These are phyloP conservation scores for Hypoxylon perforatum DNA, from an alignment of 495 filamentous ascomycete species.

Conservation along the genomic window DNA sequence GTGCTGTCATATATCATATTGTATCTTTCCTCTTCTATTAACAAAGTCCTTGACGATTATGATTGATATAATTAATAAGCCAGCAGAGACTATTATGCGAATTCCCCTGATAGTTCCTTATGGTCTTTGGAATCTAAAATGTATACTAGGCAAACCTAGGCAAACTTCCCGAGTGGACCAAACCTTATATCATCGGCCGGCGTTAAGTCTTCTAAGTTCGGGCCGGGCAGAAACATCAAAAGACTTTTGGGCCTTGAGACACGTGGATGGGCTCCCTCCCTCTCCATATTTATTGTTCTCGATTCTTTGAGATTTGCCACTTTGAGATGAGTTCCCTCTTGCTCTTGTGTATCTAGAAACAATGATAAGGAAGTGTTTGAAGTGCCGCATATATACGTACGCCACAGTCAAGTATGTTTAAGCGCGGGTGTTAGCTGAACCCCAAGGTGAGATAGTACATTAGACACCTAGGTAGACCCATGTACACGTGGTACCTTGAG, in stretches of 20 bases:
- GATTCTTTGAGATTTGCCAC: slow-evolving; percentile 5
- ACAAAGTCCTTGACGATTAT: too few relatives aligned
- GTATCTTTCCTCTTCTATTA: too few relatives aligned
- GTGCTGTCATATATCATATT: too few relatives aligned
- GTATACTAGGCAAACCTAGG: background rate
- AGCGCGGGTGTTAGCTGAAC: slow-evolving; percentile 19
- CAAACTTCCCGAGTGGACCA: slow-evolving; percentile 8
- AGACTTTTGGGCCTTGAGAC: too few relatives aligned
- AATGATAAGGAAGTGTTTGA: slow-evolving; percentile 1
- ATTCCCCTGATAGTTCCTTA: too few relatives aligned
- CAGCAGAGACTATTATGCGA: too few relatives aligned
- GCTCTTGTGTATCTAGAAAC: background rate
- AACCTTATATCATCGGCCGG: slow-evolving; percentile 18
- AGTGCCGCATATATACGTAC: slow-evolving; percentile 18
- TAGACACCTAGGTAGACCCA: too few relatives aligned
- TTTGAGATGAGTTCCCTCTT: slow-evolving; percentile 3
- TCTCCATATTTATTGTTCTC: background rate
- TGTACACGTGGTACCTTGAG: background rate
- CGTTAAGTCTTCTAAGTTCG: slow-evolving; percentile 2
- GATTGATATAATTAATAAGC: too few relatives aligned
- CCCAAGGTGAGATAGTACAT: slow-evolving; percentile 1
- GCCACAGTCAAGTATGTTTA: slow-evolving; percentile 12
- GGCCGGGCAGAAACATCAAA: too few relatives aligned
- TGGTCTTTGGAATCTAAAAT: too few relatives aligned
- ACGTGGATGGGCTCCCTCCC: background rate